Evolutionary conservation across 148 eudicot species (phyloP), one percentile per base, ranked within the genome.

Genomic region (Tetragonia tetragonoides): DNA sequence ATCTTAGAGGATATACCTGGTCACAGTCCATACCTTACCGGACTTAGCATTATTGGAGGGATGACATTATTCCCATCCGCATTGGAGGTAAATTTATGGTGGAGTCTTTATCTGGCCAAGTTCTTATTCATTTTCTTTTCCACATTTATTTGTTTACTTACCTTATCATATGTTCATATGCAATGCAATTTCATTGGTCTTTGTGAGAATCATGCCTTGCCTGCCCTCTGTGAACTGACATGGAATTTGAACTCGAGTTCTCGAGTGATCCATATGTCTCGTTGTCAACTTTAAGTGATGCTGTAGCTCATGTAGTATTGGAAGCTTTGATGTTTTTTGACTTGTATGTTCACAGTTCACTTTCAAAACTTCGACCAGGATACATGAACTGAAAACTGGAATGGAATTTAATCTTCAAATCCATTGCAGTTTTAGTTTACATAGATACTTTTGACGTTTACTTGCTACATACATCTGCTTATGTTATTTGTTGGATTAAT

Each of bases 1-100:
- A 93, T 95, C 77, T 80, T 83, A 42, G 96, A 88, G 81, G 99
- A 93, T 77, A 80, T 90, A 61, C 97, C 97, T 3, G 97, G 99
- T 63, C 85, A 95, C 63, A 93, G 82, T 77, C 85, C 90, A 2
- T 95, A 95, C 80, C 94, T 95, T 39, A 95, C 97, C 0, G 97
- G 93, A 16, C 97, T 95, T 61, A 93, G 99, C 85, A 92, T 95
- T 69, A 88, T 95, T 66, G 99, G 99, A 76, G 99, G 99, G 70
- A 90, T 90, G 95, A 87, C 99, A 63, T 82, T 95, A 86, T 95
- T 92, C 83, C 87, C 91, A 44, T 92, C 96, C 73, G 91, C 93
- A 65, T 24, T 91, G 70, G 92, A 88, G 97, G 92, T 90, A 89
- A 34, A 81, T 17, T 51, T 73, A 5, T 53, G 73, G 41, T 51